Base-by-base conservation (phyloP, 441 rosid genomes). In the Brassica balearica region DNA sequence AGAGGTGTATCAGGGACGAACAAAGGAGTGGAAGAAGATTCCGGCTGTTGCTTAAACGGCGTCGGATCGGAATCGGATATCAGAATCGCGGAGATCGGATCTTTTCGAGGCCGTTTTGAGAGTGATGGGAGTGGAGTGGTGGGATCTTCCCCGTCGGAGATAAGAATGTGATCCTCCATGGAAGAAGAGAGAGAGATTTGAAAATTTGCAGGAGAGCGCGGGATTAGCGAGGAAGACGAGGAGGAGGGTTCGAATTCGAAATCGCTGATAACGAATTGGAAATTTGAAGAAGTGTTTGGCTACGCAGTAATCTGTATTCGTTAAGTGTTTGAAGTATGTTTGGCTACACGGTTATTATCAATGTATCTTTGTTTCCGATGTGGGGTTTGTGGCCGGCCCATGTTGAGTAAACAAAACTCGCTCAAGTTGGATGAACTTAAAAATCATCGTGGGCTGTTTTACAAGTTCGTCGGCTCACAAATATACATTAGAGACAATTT, bases 11-110 rank as follows among this genome's bases (percentile, higher is more conserved):
- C 99, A 22, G 93, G 83, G 65, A 95, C 93, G 76, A 88, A 78
- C 8, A 83, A 82, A 61, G 83, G 87, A n/a, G 89, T 77, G 51
- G 85, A 78, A 20, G 76, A 53, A 14, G 87, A 29, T 61, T 79
- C 80, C 36, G 46, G 38, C 36, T 68, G 77, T 70, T 65, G 73
- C 48, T 89, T 93, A 53, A 75, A 81, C 4, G 98, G 99, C 1
- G 98, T 92, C 17, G 94, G 89, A 46, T 89, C 98, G 71, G 93
- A 93, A 78, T 89, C 97, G 68, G 93, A 74, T 56, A 92, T 80
- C 23, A 93, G 73, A 20, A 93, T 80, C 17, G 88, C 77, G 32
- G 38, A 80, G 77, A 75, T 77, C 7, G 71, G 79, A 17, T 61
- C 76, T 65, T 73, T 75, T 56, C 88, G 81, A 69, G 86, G 79